These are phyloP conservation scores for Lactarius pseudohatsudake DNA, from an alignment of 768 basidiomycete genomes.

Conservation along the genomic window DNA sequence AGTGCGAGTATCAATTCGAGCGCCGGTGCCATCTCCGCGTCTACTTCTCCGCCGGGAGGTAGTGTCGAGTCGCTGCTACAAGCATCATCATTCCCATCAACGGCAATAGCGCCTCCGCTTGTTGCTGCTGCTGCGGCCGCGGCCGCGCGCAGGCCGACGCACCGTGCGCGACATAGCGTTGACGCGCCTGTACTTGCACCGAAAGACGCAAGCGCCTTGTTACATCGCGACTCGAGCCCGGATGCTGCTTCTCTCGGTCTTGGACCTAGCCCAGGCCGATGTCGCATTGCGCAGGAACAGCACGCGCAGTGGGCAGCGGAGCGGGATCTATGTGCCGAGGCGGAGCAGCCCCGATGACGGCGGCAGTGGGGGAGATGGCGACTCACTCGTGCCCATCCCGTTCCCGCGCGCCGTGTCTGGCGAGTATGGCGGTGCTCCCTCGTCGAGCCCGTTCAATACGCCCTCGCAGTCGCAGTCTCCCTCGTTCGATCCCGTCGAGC, in stretches of 20 bases:
- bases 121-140: slow-evolving; percentile 34
- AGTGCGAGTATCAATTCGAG: background rate
- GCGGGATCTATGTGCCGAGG: slow-evolving; percentile 21
- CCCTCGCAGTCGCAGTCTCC: slow-evolving; percentile 3
- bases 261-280: slow-evolving; percentile 36
- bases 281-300: slow-evolving; percentile 59
- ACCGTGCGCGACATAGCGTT: slow-evolving; percentile 63
- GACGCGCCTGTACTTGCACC: slow-evolving; percentile 46
- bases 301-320: slow-evolving; percentile 20
- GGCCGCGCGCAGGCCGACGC: slow-evolving; percentile 56
- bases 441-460: slow-evolving; percentile 36
- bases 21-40: background rate
- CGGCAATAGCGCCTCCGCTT: background rate
- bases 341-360: slow-evolving; percentile 22
- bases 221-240: slow-evolving; percentile 56
- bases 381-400: slow-evolving; percentile 47
- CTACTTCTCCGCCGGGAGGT: slow-evolving; percentile 15
- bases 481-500: slow-evolving; percentile 20
- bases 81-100: slow-evolving; percentile 15
- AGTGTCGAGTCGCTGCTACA: slow-evolving; percentile 47
- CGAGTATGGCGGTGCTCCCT: slow-evolving; percentile 42
- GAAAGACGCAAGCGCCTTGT: slow-evolving; percentile 38
- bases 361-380: slow-evolving; percentile 28
- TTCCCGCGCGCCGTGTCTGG: slow-evolving; percentile 63
- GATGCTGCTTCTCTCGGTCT: slow-evolving; percentile 41